Evolutionary conservation across 768 basidiomycete genomes (phyloP), one percentile per base, ranked within the genome.

Genomic region (Termitomyces sp.): DNA sequence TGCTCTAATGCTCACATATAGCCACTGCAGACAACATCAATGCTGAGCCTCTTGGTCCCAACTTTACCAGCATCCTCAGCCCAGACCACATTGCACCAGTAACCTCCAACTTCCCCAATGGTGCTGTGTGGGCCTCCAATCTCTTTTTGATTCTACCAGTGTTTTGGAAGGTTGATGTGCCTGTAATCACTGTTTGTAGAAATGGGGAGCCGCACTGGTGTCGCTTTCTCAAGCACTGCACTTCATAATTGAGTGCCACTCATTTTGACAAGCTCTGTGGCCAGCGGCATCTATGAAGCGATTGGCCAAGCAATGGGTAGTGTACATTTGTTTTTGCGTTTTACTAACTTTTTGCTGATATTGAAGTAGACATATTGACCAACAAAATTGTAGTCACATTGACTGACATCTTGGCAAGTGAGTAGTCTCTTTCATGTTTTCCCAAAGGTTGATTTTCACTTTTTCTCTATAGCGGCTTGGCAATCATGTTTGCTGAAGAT

Each of bases 221-320:
- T 68, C 0, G 70, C 68, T 22, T 79, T 72, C 42, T 89, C 88
- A 0, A 81, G 78, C 46, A 89, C 88, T 4, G 78, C 89, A n/a
- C 66, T 92, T 36, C 91, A 93, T 68, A 82, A 85, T 0, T 91
- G 91, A 0, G 78, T 85, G 0, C 87, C 90, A 0, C 58, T 79
- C 16, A 91, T 92, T 52, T 68, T 92, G 6, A 83, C 85, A 0
- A 71, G 75, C 4, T 54, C 65, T 3, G 75, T 93, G 20, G 87
- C 90, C 16, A 87, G 92, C 63, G 89, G 78, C 6, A 87, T 93
- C 20, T 93, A 92, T 59, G 90, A 89, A 9, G 87, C 89, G 4
- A 72, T 90, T 54, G 87, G 85, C 1, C 74, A 0, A 57, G 73
- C 1, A 86, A 89, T 61, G 86, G 88, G 20, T 76, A 81, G 52